These are phyloP conservation scores for Curvularia eragrostidis DNA, from an alignment of 2,329 filamentous ascomycete species.

Conservation along the genomic window DNA sequence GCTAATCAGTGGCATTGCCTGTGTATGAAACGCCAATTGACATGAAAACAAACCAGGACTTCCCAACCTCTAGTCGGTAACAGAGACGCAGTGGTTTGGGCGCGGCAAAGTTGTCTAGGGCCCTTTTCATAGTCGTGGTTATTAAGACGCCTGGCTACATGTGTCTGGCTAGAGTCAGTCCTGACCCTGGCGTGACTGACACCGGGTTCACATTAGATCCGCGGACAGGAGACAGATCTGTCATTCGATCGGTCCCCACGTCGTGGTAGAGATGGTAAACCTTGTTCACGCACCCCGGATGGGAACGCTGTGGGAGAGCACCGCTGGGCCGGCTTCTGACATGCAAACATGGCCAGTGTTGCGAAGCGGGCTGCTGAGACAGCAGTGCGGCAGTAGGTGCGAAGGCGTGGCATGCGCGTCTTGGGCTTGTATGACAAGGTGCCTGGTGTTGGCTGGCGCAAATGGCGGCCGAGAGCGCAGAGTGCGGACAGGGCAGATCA, in stretches of 20 bases:
- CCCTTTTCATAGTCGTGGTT: neutral
- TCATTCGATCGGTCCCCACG: neutral
- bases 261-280: neutral
- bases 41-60: neutral
- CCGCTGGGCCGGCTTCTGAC: neutral
- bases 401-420: conserved; percentile 8
- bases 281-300: neutral
- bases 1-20: neutral
- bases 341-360: conserved; percentile 2
- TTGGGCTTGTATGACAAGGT: conserved; percentile 11
- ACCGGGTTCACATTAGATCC: neutral
- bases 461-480: conserved; percentile 10
- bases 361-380: conserved; percentile 12
- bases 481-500: conserved; percentile 21
- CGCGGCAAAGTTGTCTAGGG: neutral
- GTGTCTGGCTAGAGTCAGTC: neutral
- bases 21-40: neutral
- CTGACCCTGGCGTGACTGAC: neutral
- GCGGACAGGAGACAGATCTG: neutral
- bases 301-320: neutral
- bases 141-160: neutral
- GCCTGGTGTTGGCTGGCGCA: conserved; percentile 15
- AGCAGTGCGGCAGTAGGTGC: conserved; percentile 13
- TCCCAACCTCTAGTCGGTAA: neutral
- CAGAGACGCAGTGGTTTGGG: neutral